Conservation (phyloP, 2,329 filamentous ascomycete genomes). For the Colletotrichum shisoi region DNA sequence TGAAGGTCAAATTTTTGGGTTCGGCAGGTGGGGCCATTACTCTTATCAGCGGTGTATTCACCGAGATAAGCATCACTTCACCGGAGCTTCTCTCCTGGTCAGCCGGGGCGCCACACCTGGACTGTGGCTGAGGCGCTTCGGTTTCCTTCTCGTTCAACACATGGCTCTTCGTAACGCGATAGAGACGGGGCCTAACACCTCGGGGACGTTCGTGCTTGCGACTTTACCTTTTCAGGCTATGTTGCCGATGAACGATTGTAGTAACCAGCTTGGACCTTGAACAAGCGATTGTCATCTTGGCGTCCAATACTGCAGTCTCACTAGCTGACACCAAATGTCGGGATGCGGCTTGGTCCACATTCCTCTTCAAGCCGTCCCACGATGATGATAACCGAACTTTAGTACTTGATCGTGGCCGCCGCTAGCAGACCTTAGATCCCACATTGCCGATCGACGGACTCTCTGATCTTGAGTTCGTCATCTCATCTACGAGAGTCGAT, state of each 20-base stretch:
- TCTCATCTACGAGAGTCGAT: not conserved
- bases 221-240: not conserved
- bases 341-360: not conserved
- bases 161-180: not conserved
- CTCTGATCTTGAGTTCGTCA: not conserved
- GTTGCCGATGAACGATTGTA: not conserved
- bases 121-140: not conserved
- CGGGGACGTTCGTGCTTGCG: not conserved
- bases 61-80: not conserved
- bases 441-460: not conserved
- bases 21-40: slow-evolving; percentile 14
- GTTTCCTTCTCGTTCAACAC: not conserved
- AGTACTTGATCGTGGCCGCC: too few species aligned
- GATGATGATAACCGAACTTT: too few species aligned
- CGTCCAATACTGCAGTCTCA: not conserved
- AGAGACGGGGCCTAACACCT: not conserved
- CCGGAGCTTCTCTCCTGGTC: not conserved
- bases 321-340: not conserved
- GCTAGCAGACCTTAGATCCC: not conserved
- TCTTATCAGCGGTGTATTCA: slow-evolving; percentile 16
- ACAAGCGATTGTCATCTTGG: not conserved
- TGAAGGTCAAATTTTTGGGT: slow-evolving; percentile 36
- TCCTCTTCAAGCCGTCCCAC: too few species aligned
- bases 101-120: not conserved
- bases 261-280: not conserved